Evolutionary conservation across 225 moss, liverwort and hornwort genomes (phyloP).

Genomic region (Lunularia cruciata): DNA sequence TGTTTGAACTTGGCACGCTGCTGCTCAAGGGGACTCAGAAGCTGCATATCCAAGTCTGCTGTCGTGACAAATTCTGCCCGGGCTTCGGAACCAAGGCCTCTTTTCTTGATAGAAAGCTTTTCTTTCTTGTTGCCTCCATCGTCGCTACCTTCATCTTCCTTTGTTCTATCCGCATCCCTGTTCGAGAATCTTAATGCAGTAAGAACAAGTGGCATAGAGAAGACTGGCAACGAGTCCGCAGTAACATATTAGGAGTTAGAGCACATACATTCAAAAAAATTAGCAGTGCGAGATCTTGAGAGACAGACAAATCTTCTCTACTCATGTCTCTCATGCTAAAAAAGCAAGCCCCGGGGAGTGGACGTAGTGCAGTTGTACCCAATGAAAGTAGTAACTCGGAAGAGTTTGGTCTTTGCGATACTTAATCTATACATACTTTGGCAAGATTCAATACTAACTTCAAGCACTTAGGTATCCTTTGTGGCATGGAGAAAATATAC

Average conservation of each 20-base stretch:
- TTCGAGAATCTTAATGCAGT: neutral
- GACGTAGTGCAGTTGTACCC: too few relatives aligned
- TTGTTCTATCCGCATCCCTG: conserved; percentile 43
- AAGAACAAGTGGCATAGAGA: neutral
- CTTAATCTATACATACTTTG: too few relatives aligned
- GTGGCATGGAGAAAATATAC: neutral
- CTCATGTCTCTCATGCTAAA: too few relatives aligned
- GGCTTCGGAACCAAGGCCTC: conserved; percentile 82
- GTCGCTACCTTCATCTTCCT: conserved; percentile 51
- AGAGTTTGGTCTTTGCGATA: too few relatives aligned
- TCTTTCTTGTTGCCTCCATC: conserved; percentile 63
- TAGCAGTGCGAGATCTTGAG: too few relatives aligned
- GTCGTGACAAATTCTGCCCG: conserved; percentile 65
- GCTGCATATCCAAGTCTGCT: conserved; percentile 74
- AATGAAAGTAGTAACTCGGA: too few relatives aligned
- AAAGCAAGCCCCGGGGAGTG: too few relatives aligned
- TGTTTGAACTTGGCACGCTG: conserved; percentile 90
- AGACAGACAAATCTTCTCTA: too few relatives aligned
- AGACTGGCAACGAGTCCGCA: too few relatives aligned
- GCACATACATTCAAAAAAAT: too few relatives aligned
- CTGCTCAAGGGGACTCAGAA: conserved; percentile 86
- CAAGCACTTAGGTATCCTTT: neutral
- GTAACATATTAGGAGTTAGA: too few relatives aligned
- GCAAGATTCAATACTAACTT: too few relatives aligned
- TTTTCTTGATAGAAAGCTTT: conserved; percentile 75